phyloP scores from a whole-genome alignment of 1,284 basidiomycete genomes.

The Fomes fomentarius region DNA sequence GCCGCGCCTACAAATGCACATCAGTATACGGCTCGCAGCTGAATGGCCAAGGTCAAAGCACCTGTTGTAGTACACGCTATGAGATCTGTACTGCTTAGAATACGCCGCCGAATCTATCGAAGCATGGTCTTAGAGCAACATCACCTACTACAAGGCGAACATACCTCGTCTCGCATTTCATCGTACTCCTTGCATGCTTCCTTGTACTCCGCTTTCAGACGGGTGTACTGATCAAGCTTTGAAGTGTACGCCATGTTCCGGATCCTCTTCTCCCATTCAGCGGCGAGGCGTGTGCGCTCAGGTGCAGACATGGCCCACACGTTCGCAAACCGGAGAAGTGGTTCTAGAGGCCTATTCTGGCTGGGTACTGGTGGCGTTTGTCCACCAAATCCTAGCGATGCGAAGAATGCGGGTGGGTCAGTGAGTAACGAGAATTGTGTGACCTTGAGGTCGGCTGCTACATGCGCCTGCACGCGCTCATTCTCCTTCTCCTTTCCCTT shows the following conservation, averaged over 20 bases:
- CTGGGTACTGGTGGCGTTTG: conserved; percentile 23
- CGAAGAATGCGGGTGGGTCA: conserved; percentile 28
- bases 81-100: conserved; percentile 55
- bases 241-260: conserved; percentile 33
- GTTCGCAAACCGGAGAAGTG: conserved; percentile 13
- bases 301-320: conserved; percentile 34
- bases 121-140: not conserved
- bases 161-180: conserved; percentile 42
- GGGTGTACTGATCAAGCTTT: conserved; percentile 40
- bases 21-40: not conserved
- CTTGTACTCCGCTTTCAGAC: conserved; percentile 36
- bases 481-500: conserved; percentile 6
- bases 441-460: no score
- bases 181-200: conserved; percentile 35
- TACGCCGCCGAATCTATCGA: conserved; percentile 22
- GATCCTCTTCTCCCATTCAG: conserved; percentile 30
- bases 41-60: not conserved
- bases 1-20: conserved; percentile 57
- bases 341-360: conserved; percentile 12
- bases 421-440: conserved; percentile 11
- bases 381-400: conserved; percentile 4
- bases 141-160: not conserved
- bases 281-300: conserved; percentile 29
- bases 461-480: not conserved
- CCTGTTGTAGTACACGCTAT: conserved; percentile 76